Base-by-base conservation (phyloP, 768 basidiomycete species). In the Lyophyllum shimeji region DNA sequence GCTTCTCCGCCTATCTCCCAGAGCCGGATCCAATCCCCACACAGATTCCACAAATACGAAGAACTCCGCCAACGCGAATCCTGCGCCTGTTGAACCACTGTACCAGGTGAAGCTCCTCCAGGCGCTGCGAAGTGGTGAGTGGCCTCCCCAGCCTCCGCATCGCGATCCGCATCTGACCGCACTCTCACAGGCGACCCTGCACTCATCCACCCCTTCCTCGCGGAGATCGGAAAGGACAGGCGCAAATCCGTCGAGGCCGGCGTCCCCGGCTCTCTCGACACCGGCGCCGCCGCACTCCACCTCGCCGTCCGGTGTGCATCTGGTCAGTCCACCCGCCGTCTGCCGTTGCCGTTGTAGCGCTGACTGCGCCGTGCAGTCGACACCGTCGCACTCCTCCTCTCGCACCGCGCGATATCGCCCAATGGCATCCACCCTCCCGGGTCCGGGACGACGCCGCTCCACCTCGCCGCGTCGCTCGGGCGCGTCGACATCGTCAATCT, bases 241-340 rank as follows among this genome's bases (percentile, higher is more conserved):
- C 80, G 82, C 3, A 77, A 69, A 17, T 59, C 48, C 12, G 24
- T 15, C 7, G 43, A 45, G n/a, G 17, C 50, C 2, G 40, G 23
- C 25, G 23, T 79, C 81, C 20, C 53, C 65, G 40, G 27, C 2
- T 24, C 49, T 15, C 56, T 84, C 0, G 86, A 91, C 65, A 80
- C 85, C 1, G 87, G 83, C 12, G 87, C 89, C 5, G 86, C 89
- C 2, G 88, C 89, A 0, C 72, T 93, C 7, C 90, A 93, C 69
- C 81, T 93, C 2, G 90, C 89, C 11, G 83, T 93, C n/a, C 82
- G 89, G 42, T 93, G 91, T 67, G 90, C 82, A 55, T 85, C 86
- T 9, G 79, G 89, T 89, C 62, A 21, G 84, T 73, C n/a, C n/a
- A n/a, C n/a, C n/a, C n/a, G n/a, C n/a, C n/a, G n/a, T 7, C 45